Percentiles rank a stretch among this genome's conserved stretches.
Evolutionary conservation across 1,139 yeast species (phyloP).

Genomic region (Taphrina confusa): DNA sequence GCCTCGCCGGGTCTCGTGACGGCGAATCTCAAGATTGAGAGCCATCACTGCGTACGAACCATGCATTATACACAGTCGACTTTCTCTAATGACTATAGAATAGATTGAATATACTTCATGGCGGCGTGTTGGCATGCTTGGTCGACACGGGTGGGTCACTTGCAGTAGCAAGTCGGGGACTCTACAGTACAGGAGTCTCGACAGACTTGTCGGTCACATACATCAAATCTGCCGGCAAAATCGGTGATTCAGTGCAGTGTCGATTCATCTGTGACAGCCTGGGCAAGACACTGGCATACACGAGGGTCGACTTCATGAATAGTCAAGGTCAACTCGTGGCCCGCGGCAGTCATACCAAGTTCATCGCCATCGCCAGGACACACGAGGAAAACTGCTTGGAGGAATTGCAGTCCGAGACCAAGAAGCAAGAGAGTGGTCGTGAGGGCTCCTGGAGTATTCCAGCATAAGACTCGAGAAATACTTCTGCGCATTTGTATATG

Average conservation of each 20-base stretch:
- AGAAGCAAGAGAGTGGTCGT: constrained; percentile 1
- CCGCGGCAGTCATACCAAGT: constrained; percentile 52
- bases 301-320: constrained; percentile 47
- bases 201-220: constrained; percentile 51
- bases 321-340: constrained; percentile 47
- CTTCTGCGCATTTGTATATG: too few relatives aligned
- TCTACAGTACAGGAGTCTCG: constrained; percentile 51
- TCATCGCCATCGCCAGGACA: constrained; percentile 46
- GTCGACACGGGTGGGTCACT: constrained; percentile 53
- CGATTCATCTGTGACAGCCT: constrained; percentile 42
- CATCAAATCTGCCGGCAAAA: constrained; percentile 49
- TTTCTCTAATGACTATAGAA: not conserved
- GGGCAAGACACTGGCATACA: constrained; percentile 51
- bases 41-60: constrained; percentile 15
- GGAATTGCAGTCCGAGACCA: constrained; percentile 2
- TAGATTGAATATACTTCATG: constrained; percentile 44
- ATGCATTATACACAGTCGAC: not conserved
- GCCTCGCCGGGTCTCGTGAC: constrained; percentile 27
- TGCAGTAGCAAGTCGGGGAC: constrained; percentile 51
- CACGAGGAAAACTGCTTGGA: constrained; percentile 30
- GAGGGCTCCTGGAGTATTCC: constrained; percentile 13
- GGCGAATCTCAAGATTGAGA: constrained; percentile 28
- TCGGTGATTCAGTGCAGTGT: constrained; percentile 43
- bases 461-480: not conserved
- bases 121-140: constrained; percentile 50